Evolutionary conservation across 164 flowering plant species (phyloP), one percentile per base, ranked within the genome.

Genomic region (Macadamia tetraphylla): DNA sequence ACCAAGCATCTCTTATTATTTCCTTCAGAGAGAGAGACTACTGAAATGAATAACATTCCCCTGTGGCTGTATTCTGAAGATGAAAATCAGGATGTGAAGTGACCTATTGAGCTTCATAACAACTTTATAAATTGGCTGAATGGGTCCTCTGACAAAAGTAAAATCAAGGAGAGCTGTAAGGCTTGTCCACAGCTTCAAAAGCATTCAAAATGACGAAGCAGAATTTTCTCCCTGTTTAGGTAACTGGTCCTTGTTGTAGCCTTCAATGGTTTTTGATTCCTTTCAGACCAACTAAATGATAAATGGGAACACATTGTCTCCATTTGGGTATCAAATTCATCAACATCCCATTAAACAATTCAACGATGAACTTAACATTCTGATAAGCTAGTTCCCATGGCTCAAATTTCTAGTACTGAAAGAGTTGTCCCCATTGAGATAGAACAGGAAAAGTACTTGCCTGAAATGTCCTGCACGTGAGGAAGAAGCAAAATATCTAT

Each of bases 351-450:
- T 88, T 89, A 53, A 94, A 89, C 61, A 91, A 77, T 64, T 88
- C 90, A 11, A 96, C 91, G 32, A 91, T 82, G 80, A 89, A 89
- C 43, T 55, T 73, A 29, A 94, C 90, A 71, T 91, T 85, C 67
- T 84, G 88, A 71, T 85, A 82, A 1, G 85, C 75, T 40, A 94
- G 77, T 14, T 87, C 92, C 67, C 89, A 79, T 31, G 88, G 91
- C 55, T 88, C 94, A 74, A 84, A 94, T 96, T 91, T 94, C 79
- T 94, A 96, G 12, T 79, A 94, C 88, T 15, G 87, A 81, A 12
- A 81, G 46, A 63, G 96, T 88, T 31, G 93, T 94, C 98, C 2
- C 76, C 73, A 29, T 86, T 82, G 12, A 88, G 87, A 76, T 82
- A 86, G 73, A 89, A 90, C 64, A 70, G 55, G 73, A 91, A 91